phyloP scores from a whole-genome alignment of 176 grass and related monocot genomes.

The Tillandsia leiboldiana region DNA sequence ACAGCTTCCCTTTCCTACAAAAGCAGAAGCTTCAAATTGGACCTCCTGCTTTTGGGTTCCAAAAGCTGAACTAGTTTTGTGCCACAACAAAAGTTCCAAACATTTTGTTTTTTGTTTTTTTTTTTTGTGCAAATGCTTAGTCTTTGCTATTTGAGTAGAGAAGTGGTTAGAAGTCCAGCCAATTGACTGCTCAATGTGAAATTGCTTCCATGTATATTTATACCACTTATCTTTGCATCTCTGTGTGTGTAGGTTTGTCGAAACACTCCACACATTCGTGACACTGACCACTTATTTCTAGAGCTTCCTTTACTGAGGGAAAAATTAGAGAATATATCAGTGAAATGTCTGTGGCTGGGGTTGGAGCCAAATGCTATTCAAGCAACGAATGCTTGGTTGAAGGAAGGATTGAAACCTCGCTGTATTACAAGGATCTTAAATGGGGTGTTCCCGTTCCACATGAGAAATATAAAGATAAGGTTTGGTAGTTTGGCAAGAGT shows the following conservation, averaged over 20 bases:
- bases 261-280: conserved; percentile 61
- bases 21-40: too few relatives aligned
- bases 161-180: too few relatives aligned
- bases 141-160: too few relatives aligned
- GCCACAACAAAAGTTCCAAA: too few relatives aligned
- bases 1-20: too few relatives aligned
- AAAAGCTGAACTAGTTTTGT: too few relatives aligned
- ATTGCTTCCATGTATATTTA: neutral
- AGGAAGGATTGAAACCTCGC: conserved; percentile 82
- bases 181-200: too few relatives aligned
- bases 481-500: conserved; percentile 7
- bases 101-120: too few relatives aligned
- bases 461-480: conserved; percentile 95
- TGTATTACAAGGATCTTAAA: conserved; percentile 98
- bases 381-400: conserved; percentile 95
- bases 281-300: conserved; percentile 95
- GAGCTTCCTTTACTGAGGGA: conserved; percentile 84
- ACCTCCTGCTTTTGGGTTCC: too few relatives aligned
- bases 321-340: conserved; percentile 77
- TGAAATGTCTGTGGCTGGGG: conserved; percentile 70
- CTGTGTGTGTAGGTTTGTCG: conserved; percentile 52
- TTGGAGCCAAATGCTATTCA: conserved; percentile 97
- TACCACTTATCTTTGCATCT: neutral
- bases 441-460: conserved; percentile 96
- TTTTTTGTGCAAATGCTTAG: too few relatives aligned